Percentiles rank a stretch among this genome's conserved stretches.
phyloP scores from a whole-genome alignment of 208 protist genomes.

The Tritrichomonas foetus region DNA sequence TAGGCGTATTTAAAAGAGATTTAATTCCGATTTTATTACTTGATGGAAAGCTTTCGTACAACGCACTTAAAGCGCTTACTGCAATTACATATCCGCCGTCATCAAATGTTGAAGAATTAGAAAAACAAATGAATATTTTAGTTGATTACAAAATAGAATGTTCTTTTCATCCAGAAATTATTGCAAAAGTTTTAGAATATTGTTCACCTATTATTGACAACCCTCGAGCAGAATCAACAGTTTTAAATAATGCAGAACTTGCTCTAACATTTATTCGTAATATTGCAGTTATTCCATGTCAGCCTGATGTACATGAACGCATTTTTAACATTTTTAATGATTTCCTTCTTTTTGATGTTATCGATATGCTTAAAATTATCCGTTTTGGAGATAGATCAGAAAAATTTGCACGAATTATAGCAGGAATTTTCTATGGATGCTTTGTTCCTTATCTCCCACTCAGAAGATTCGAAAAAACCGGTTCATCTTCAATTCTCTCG shows the following conservation, averaged over 20 bases:
- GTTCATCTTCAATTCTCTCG: too few relatives aligned
- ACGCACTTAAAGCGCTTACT: constrained; percentile 24
- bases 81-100: neutral
- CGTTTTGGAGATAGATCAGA: neutral
- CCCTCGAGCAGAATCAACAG: neutral
- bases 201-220: neutral
- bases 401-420: constrained; percentile 7
- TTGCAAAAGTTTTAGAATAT: neutral
- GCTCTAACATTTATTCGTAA: constrained; percentile 9
- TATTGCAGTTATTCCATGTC: neutral
- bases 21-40: neutral
- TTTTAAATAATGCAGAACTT: neutral
- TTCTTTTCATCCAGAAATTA: neutral
- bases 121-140: neutral
- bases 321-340: neutral
- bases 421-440: constrained; percentile 6
- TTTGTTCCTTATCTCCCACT: constrained; percentile 14
- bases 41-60: neutral
- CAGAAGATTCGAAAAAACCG: neutral
- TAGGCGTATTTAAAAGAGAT: neutral
- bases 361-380: neutral
- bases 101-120: neutral
- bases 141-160: neutral
- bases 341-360: neutral
- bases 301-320: neutral